Conservation (phyloP, 305 asterid genomes). For the Ajuga reptans region DNA sequence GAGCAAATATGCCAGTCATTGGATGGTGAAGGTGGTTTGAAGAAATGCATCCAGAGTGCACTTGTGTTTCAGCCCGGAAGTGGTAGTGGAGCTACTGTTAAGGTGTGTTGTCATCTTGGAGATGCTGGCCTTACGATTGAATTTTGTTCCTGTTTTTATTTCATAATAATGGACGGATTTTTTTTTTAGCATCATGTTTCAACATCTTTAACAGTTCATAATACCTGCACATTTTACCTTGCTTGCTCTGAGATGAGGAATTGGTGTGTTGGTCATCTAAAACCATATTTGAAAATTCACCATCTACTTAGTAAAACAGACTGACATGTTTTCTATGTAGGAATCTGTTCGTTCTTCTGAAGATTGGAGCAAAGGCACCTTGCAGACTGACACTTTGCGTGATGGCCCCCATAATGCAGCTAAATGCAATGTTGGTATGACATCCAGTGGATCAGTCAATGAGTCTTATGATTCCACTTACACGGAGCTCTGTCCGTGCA, state of each 20-base stretch:
- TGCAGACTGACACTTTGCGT: constrained; percentile 24
- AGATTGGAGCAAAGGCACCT: constrained; percentile 29
- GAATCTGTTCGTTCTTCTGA: constrained; percentile 46
- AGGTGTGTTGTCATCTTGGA: constrained; percentile 42
- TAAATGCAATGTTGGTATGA: constrained; percentile 27
- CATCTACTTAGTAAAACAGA: neutral
- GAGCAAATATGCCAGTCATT: constrained; percentile 54
- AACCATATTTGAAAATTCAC: neutral
- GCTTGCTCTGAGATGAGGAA: neutral
- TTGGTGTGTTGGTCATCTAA: neutral
- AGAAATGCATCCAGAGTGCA: constrained; percentile 45
- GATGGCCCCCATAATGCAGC: constrained; percentile 29
- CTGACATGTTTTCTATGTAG: constrained; percentile 28
- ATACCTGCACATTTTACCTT: neutral
- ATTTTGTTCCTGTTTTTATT: neutral
- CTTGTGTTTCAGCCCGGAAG: constrained; percentile 40
- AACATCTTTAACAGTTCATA: neutral
- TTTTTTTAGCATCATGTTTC: neutral
- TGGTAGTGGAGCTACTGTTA: constrained; percentile 34
- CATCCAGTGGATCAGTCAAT: constrained; percentile 36
- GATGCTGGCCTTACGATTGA: neutral
- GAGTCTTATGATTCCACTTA: constrained; percentile 30
- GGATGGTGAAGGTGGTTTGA: constrained; percentile 52
- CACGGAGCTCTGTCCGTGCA: constrained; percentile 49
- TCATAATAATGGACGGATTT: neutral